These are phyloP conservation scores for Aspergillus fructus DNA, from an alignment of 2,329 filamentous ascomycete species.

Conservation along the genomic window DNA sequence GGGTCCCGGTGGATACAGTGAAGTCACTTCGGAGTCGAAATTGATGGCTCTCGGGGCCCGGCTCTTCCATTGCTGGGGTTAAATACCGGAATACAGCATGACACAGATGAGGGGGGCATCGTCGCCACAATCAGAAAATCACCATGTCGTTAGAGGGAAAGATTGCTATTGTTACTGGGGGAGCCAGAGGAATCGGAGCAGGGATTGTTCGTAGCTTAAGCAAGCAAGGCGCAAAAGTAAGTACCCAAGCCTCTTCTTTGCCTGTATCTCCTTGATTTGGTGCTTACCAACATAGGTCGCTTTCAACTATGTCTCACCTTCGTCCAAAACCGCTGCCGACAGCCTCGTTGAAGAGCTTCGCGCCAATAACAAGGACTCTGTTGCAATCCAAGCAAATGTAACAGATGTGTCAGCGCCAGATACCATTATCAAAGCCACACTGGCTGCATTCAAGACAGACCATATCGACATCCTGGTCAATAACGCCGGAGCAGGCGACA, in stretches of 20 bases:
- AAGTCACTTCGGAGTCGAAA: background rate
- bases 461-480: slow-evolving; percentile 24
- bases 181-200: slow-evolving; percentile 18
- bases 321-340: slow-evolving; percentile 12
- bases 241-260: background rate
- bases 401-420: slow-evolving; percentile 8
- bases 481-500: slow-evolving; percentile 25
- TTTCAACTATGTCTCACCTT: slow-evolving; percentile 19
- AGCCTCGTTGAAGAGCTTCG: slow-evolving; percentile 10
- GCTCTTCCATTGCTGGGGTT: background rate
- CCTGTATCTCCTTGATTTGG: background rate
- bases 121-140: background rate
- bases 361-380: slow-evolving; percentile 1
- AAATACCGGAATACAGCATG: background rate
- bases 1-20: background rate
- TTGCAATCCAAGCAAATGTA: slow-evolving; percentile 19
- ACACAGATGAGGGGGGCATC: background rate
- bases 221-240: slow-evolving; percentile 16
- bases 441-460: slow-evolving; percentile 11
- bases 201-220: slow-evolving; percentile 16
- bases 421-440: slow-evolving; percentile 9
- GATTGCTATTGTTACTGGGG: slow-evolving; percentile 20
- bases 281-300: slow-evolving; percentile 10
- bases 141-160: slow-evolving; percentile 20
- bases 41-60: background rate